Conservation (phyloP, 2,329 filamentous ascomycete species). For the Eurotiales sp. region DNA sequence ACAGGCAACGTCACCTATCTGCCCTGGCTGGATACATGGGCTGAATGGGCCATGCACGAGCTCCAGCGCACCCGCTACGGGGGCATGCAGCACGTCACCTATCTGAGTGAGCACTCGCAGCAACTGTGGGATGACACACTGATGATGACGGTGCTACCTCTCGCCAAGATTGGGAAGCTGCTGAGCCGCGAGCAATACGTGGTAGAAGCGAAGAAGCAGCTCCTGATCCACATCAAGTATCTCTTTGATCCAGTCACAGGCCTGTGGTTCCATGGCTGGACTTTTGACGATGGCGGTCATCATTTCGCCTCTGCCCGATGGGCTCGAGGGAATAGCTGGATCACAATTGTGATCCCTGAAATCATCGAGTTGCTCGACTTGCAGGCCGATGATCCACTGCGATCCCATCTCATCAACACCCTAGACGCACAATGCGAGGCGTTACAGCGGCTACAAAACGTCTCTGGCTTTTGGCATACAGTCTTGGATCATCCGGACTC, state of each 20-base stretch:
- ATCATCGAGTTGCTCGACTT: constrained; percentile 70
- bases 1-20: constrained; percentile 65
- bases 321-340: constrained; percentile 58
- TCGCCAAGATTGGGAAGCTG: constrained; percentile 75
- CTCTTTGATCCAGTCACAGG: constrained; percentile 68
- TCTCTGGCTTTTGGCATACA: constrained; percentile 68
- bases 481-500: constrained; percentile 65
- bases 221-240: constrained; percentile 73
- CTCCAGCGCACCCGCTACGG: constrained; percentile 67
- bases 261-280: constrained; percentile 79
- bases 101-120: constrained; percentile 65
- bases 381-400: constrained; percentile 56
- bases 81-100: constrained; percentile 72
- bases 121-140: constrained; percentile 83
- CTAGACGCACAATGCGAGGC: constrained; percentile 67
- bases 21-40: constrained; percentile 76
- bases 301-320: constrained; percentile 55
- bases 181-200: constrained; percentile 68
- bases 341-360: constrained; percentile 77
- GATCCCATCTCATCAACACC: constrained; percentile 48
- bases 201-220: constrained; percentile 72
- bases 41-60: constrained; percentile 76
- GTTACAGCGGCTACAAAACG: constrained; percentile 56
- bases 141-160: constrained; percentile 80
- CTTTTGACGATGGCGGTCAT: constrained; percentile 63